phyloP scores from a whole-genome alignment of 768 basidiomycete species.

The Xerocomellus chrysenteron region DNA sequence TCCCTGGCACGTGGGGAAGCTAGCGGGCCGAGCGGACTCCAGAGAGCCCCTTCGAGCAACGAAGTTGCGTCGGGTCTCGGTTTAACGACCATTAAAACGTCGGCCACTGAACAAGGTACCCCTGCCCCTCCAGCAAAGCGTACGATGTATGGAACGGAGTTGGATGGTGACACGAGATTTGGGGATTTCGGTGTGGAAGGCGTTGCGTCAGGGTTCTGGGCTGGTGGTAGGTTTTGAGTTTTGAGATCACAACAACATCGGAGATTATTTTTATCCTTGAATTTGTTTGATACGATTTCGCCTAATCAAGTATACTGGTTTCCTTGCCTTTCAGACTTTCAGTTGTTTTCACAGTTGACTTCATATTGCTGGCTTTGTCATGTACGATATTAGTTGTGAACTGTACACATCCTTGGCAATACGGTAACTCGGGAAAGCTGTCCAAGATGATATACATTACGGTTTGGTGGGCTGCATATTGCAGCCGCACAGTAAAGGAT shows the following conservation, averaged over 20 bases:
- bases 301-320: slow-evolving; percentile 7
- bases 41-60: slow-evolving; percentile 41
- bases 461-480: neutral
- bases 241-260: neutral
- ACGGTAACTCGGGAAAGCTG: neutral
- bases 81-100: slow-evolving; percentile 39
- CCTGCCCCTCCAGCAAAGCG: slow-evolving; percentile 52
- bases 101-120: slow-evolving; percentile 39
- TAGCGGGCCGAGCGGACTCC: slow-evolving; percentile 27
- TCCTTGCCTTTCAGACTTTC: neutral
- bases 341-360: neutral
- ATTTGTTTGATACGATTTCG: slow-evolving; percentile 7
- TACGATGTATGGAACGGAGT: slow-evolving; percentile 84
- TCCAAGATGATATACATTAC: neutral
- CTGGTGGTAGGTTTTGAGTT: slow-evolving; percentile 44
- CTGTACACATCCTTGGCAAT: neutral
- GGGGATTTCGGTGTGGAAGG: slow-evolving; percentile 83
- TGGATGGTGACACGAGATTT: slow-evolving; percentile 80
- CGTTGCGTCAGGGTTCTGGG: slow-evolving; percentile 72
- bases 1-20: slow-evolving; percentile 27
- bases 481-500: neutral
- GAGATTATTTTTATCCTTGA: slow-evolving; percentile 4
- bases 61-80: slow-evolving; percentile 46
- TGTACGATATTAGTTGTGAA: slow-evolving; percentile 21
- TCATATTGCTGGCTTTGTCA: slow-evolving; percentile 14